Percentiles rank a stretch among this genome's conserved stretches.
phyloP scores from a whole-genome alignment of 2,329 filamentous ascomycete genomes.

The Cladosporium sp. region DNA sequence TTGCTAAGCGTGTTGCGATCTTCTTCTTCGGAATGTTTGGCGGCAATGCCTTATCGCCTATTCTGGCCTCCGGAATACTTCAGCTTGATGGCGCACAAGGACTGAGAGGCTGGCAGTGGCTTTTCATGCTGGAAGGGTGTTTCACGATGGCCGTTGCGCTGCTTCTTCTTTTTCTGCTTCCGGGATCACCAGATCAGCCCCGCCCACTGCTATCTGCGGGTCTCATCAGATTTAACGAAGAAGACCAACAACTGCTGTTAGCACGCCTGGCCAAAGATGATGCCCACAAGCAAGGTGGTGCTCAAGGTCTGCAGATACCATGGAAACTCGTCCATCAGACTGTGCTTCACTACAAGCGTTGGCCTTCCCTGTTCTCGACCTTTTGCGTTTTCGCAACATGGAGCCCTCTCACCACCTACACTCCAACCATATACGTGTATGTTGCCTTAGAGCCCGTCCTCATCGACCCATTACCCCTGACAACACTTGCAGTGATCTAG shows the following conservation, averaged over 20 bases:
- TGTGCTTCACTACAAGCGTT: constrained; percentile 41
- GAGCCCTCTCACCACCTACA: constrained; percentile 50
- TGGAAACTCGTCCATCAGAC: constrained; percentile 41
- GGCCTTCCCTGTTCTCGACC: constrained; percentile 44
- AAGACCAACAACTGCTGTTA: constrained; percentile 33
- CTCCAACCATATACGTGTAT: constrained; percentile 36
- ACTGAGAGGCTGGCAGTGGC: constrained; percentile 51
- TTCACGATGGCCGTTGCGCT: constrained; percentile 29
- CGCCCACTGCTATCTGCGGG: constrained; percentile 36
- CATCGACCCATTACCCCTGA: too few relatives aligned
- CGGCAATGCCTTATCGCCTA: constrained; percentile 64
- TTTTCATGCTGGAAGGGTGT: constrained; percentile 61
- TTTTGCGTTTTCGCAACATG: constrained; percentile 51
- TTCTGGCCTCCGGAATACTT: constrained; percentile 53
- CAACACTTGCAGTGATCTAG: constrained; percentile 24
- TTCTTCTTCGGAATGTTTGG: constrained; percentile 38
- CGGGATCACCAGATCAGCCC: constrained; percentile 40
- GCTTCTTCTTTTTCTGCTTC: constrained; percentile 39
- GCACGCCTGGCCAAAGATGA: constrained; percentile 34
- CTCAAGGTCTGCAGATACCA: constrained; percentile 36
- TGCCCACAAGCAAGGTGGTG: constrained; percentile 28
- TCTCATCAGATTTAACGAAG: constrained; percentile 34
- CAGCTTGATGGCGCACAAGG: constrained; percentile 55
- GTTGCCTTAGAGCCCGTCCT: too few relatives aligned
- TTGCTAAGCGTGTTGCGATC: constrained; percentile 27